Conservation (phyloP, 768 basidiomycete genomes). For the Tricholoma terreum region DNA sequence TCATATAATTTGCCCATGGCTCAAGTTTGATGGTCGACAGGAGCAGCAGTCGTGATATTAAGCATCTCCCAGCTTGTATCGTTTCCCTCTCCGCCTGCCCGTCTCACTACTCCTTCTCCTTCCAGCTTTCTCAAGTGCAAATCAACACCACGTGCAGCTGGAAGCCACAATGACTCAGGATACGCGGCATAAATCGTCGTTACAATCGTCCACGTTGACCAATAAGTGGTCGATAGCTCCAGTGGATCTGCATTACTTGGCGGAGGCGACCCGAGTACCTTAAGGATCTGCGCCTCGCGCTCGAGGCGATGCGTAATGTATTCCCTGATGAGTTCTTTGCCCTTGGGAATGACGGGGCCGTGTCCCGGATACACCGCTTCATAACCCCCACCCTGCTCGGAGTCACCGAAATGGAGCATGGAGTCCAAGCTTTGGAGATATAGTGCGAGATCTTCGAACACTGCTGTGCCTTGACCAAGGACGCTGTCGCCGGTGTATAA, state of each 20-base stretch:
- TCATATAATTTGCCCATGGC: no score
- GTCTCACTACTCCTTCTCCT: slow-evolving; percentile 55
- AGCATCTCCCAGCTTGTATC: slow-evolving; percentile 46
- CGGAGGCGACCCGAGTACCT: slow-evolving; percentile 38
- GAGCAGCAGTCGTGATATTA: slow-evolving; percentile 10
- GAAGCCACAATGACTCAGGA: slow-evolving; percentile 65
- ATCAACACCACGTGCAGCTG: slow-evolving; percentile 66
- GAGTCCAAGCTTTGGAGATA: slow-evolving; percentile 66
- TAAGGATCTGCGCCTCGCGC: slow-evolving; percentile 76
- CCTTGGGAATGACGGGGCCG: slow-evolving; percentile 72
- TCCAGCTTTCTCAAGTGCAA: slow-evolving; percentile 75
- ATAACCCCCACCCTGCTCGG: slow-evolving; percentile 26
- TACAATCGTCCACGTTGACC: slow-evolving; percentile 69
- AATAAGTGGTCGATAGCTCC: slow-evolving; percentile 21
- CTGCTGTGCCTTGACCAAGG: slow-evolving; percentile 85
- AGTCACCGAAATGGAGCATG: slow-evolving; percentile 46
- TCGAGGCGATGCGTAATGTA: slow-evolving; percentile 83
- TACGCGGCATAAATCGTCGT: slow-evolving; percentile 66
- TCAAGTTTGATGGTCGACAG: slow-evolving; percentile 12
- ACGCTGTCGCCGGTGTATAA: slow-evolving; percentile 92
- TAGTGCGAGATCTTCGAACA: slow-evolving; percentile 77
- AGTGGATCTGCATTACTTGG: slow-evolving; percentile 16
- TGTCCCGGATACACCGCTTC: slow-evolving; percentile 82
- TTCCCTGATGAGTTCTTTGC: slow-evolving; percentile 53
- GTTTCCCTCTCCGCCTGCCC: slow-evolving; percentile 49